Evolutionary conservation across 2,329 filamentous ascomycete species (phyloP), one percentile per base, ranked within the genome.

Genomic region (Diaporthe citriasiana): DNA sequence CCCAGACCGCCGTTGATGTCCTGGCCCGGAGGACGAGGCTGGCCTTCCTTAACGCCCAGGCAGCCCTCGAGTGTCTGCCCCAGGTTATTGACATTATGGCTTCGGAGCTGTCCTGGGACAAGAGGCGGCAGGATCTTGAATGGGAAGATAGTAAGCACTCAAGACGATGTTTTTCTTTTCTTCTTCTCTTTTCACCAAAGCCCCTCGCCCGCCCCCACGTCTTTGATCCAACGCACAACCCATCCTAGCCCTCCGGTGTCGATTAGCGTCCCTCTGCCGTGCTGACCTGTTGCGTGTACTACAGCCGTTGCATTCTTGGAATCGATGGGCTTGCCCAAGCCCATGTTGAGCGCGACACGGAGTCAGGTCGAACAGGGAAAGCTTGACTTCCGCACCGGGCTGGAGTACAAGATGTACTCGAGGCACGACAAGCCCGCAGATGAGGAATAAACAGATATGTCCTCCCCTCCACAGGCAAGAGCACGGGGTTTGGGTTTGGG

Each of bases 11-110:
- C 1, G 93, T 95, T 22, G 95, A 98, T 81, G 93, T 98, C 17
- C 87, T 98, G 60, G 95, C 95, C 3, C 90, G 96, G 74, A 89
- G 95, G 76, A 98, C 94, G 53, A 89, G 96, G 73, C 85, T 98
- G 72, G 94, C 95, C 12, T 98, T 98, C 86, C 85, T 98, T 78
- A 98, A 98, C 81, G 95, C 95, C 7, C 94, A 98, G 83, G 95
- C 95, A 15, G 93, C 95, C 0, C 90, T 98, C 13, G 95, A 98
- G 84, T 93, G 95, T 1, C 88, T 98, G 59, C 95, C 96, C 7
- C 89, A 85, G 73, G 91, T 98, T 73, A 97, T 98, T 79, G 95
- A 98, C 82, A 89, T 98, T 75, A 97, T 98, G 95, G 89, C 87
- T 45, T 90, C 93, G 78, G 95, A 98, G 85, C 86, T 98, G 74